phyloP scores from a whole-genome alignment of 2,329 filamentous ascomycete genomes.

The Byssothecium circinans region DNA sequence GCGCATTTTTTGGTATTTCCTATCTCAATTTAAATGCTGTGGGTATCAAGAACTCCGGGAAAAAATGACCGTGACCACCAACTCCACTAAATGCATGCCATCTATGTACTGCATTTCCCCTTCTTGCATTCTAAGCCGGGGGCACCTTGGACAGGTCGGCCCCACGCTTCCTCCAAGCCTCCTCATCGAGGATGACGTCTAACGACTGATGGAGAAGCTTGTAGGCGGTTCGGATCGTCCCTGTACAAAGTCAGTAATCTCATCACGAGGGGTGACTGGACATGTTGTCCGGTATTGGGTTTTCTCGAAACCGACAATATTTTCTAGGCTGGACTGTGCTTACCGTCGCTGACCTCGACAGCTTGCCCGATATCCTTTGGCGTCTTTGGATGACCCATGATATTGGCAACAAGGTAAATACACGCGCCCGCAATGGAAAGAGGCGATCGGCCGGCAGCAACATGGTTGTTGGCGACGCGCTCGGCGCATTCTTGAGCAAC shows the following conservation, averaged over 20 bases:
- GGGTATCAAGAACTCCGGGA: conserved; percentile 11
- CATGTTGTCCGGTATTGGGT: too few species aligned
- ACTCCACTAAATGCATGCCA: conserved; percentile 9
- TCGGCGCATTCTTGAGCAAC: conserved; percentile 78
- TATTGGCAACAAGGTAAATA: conserved; percentile 91
- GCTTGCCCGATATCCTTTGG: conserved; percentile 86
- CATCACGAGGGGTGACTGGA: too few species aligned
- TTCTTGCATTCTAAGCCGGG: conserved; percentile 44
- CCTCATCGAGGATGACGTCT: conserved; percentile 71
- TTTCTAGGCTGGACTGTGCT: too few species aligned
- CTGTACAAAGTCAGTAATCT: too few species aligned
- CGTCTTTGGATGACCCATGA: conserved; percentile 75
- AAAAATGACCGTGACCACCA: conserved; percentile 3
- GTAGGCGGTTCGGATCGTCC: conserved; percentile 95
- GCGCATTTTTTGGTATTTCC: neutral
- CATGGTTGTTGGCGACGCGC: conserved; percentile 73
- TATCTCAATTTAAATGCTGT: conserved; percentile 3
- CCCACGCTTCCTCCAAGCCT: conserved; percentile 69
- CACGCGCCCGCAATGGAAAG: conserved; percentile 92
- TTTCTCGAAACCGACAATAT: too few species aligned
- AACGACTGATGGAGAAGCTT: conserved; percentile 78
- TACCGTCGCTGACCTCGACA: conserved; percentile 83
- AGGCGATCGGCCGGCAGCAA: conserved; percentile 88
- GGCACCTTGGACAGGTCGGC: conserved; percentile 74
- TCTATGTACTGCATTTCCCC: neutral